A percentile compares a stretch with the other conserved stretches of the same genome.
Evolutionary conservation across 768 basidiomycete species (phyloP).

Genomic region (Clavaria fumosa): DNA sequence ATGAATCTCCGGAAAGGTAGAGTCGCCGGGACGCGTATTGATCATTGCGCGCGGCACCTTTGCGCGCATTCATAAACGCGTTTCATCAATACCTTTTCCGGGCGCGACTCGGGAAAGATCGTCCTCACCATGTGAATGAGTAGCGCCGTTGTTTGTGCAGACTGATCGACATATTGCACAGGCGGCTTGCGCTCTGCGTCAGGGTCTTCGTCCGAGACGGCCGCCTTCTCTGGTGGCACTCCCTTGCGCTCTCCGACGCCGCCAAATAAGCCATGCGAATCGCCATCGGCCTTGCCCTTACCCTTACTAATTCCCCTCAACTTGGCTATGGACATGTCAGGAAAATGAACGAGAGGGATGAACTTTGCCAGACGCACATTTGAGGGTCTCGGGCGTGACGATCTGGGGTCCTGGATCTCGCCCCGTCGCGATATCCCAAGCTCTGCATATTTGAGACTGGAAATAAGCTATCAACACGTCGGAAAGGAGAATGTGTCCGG

Average conservation of each 20-base stretch:
- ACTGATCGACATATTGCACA: constrained; percentile 8
- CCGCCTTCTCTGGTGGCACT: constrained; percentile 31
- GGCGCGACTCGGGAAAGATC: too few species aligned
- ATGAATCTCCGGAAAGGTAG: constrained; percentile 67
- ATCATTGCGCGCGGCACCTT: constrained; percentile 70
- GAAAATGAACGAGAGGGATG: too few species aligned
- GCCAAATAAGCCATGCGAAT: constrained; percentile 52
- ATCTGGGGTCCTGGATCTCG: too few species aligned
- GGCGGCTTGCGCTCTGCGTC: constrained; percentile 11
- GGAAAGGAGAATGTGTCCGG: constrained; percentile 76
- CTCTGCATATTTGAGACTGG: constrained; percentile 74
- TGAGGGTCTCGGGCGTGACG: too few species aligned
- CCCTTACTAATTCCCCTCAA: constrained; percentile 18
- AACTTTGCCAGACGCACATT: too few species aligned
- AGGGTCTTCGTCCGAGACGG: constrained; percentile 19
- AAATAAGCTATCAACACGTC: constrained; percentile 88
- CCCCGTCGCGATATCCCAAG: constrained; percentile 66
- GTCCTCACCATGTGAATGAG: too few species aligned
- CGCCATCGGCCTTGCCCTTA: constrained; percentile 12
- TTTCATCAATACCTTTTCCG: too few species aligned
- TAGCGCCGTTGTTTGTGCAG: constrained; percentile 24
- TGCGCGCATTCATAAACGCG: too few species aligned
- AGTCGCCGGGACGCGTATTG: constrained; percentile 39
- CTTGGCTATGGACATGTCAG: too few species aligned
- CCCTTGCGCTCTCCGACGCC: constrained; percentile 77